Conservation (phyloP, 257 asterid species). For the Ajuga chamaepitys region DNA sequence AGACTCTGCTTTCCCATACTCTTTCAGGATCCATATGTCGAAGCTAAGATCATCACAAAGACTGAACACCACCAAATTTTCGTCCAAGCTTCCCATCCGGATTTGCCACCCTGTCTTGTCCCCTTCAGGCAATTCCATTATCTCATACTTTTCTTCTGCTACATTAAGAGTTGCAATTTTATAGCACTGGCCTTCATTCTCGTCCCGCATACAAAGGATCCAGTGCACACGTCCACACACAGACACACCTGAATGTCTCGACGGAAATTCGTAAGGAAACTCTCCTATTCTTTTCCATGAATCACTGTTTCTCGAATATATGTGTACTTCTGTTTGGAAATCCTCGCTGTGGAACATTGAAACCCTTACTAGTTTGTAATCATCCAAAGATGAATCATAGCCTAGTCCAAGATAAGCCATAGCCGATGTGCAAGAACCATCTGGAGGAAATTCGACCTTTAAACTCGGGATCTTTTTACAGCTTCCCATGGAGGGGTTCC, state of each 20-base stretch:
- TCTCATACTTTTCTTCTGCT: background rate
- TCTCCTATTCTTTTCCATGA: background rate
- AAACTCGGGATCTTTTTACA: background rate
- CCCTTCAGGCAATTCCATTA: background rate
- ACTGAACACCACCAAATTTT: background rate
- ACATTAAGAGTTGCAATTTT: background rate
- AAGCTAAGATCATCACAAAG: background rate
- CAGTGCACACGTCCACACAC: background rate
- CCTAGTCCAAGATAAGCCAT: slow-evolving; percentile 5
- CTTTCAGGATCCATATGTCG: slow-evolving; percentile 7
- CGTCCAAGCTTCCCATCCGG: background rate
- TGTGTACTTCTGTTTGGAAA: background rate
- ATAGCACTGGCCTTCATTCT: background rate
- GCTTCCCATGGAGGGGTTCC: slow-evolving; percentile 1
- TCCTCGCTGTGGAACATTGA: background rate
- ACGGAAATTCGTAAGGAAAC: slow-evolving; percentile 1
- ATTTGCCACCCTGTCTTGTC: too few species aligned
- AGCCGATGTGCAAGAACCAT: background rate
- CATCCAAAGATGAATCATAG: background rate
- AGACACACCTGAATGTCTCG: background rate
- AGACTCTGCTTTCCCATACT: background rate
- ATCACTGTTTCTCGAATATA: slow-evolving; percentile 7
- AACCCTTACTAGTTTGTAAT: slow-evolving; percentile 8
- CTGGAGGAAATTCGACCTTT: slow-evolving; percentile 4
- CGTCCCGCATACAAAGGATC: background rate